Evolutionary conservation across 1,284 basidiomycete species (phyloP).

Genomic region (Sphagnurus paluster): DNA sequence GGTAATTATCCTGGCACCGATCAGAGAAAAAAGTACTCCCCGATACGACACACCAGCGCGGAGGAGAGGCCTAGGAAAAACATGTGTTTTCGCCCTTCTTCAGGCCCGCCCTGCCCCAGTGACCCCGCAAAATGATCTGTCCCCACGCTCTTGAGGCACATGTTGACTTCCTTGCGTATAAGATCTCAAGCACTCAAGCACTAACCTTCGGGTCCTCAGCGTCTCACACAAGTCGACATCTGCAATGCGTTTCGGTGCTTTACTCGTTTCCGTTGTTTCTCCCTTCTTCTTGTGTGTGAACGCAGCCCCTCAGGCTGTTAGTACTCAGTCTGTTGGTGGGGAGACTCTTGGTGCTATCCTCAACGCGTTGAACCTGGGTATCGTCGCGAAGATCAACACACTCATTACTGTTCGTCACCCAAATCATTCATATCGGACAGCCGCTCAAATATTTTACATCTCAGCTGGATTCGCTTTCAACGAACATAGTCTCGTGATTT

Average conservation of each 20-base stretch:
- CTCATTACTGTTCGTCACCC: constrained; percentile 34
- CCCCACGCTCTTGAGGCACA: constrained; percentile 11
- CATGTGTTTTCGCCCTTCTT: constrained; percentile 6
- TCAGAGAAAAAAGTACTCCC: no score
- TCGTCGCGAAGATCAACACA: constrained; percentile 37
- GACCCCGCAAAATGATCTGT: background rate
- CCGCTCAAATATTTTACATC: background rate
- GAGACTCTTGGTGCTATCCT: constrained; percentile 36
- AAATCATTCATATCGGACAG: background rate
- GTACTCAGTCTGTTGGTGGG: constrained; percentile 16
- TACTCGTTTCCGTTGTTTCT: constrained; percentile 22
- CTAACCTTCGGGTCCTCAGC: background rate
- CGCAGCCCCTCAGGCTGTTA: constrained; percentile 19
- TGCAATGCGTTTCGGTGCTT: constrained; percentile 16
- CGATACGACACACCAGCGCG: no score
- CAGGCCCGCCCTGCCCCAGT: background rate
- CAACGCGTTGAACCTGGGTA: constrained; percentile 34
- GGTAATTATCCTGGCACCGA: no score
- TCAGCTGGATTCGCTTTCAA: constrained; percentile 35
- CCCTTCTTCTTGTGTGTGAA: constrained; percentile 21
- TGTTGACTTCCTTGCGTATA: background rate
- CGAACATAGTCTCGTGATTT: constrained; percentile 36
- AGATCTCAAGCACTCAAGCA: no score
- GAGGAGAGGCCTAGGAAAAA: no score
- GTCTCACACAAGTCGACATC: background rate